Base-by-base conservation (phyloP, 805 yeast species). In the Yarrowia deformans region DNA sequence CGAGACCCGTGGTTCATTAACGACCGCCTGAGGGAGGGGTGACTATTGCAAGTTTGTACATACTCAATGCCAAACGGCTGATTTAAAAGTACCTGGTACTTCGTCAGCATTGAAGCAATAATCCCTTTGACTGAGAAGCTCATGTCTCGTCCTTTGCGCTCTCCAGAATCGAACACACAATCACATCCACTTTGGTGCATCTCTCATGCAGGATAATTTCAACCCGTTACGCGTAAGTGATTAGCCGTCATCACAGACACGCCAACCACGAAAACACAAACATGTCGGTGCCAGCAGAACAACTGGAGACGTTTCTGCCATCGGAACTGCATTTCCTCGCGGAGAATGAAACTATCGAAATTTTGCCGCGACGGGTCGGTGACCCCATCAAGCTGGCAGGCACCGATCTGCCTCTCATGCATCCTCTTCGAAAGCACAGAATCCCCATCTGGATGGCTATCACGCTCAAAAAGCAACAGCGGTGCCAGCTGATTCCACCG, bases 361-460 rank as follows among this genome's bases (percentile, higher is more conserved):
- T 93, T 12, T 82, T 93, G n/a, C 97, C 98, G 5, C 82, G 95
- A 70, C 90, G 88, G 75, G 79, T 88, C 1, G 83, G 90, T 86
- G 86, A 85, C 43, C 82, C 87, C n/a, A 79, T 88, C 19, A 85
- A 84, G 55, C 81, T 90, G 55, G 87, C 89, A 56, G 91, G 93
- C 4, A 42, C 66, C 5, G 32, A 69, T 16, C 50, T 71, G 37
- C 93, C 94, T 0, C 80, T 82, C 8, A 79, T 91, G 43, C 78
- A 84, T 55, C 91, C 96, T 0, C 83, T 90, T 84, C 84, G 89
- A 70, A 83, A 93, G 67, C 84, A 84, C 19, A 81, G 84, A 58
- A 87, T 95, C 0, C 97, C 97, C 0, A 72, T 94, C 1, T 95
- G 98, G 98, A 81, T 91, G 23, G 98, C 98, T 0, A 76, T 93